Evolutionary conservation across 2,329 filamentous ascomycete genomes (phyloP).

Genomic region (Exophiala calicioides): DNA sequence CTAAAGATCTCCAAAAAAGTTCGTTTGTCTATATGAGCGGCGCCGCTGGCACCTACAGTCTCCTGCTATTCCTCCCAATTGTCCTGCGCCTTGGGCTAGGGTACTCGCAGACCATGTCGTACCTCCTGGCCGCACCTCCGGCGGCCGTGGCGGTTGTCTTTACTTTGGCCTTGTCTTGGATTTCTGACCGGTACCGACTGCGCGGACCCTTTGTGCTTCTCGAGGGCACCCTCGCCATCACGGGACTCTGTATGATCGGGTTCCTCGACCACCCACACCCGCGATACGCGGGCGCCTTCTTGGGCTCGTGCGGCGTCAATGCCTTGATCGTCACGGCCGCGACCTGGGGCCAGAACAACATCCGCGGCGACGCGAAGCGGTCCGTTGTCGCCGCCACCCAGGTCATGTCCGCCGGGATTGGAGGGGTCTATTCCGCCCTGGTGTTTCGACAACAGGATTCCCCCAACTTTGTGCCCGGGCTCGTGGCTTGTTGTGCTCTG

Average conservation of each 20-base stretch:
- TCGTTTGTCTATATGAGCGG: constrained; percentile 10
- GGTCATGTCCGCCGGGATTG: constrained; percentile 39
- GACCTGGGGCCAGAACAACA: constrained; percentile 38
- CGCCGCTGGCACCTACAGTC: constrained; percentile 68
- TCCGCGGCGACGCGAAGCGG: constrained; percentile 34
- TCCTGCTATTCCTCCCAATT: constrained; percentile 55
- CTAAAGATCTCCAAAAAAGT: neutral
- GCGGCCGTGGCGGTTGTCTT: constrained; percentile 15
- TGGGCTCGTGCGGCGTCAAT: constrained; percentile 65
- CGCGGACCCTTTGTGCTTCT: constrained; percentile 12
- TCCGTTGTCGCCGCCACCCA: constrained; percentile 39
- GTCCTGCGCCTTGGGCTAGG: constrained; percentile 42
- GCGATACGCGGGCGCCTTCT: constrained; percentile 72
- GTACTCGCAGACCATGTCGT: constrained; percentile 36
- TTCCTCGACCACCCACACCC: constrained; percentile 56
- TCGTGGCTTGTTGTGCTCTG: constrained; percentile 44
- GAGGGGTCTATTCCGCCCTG: constrained; percentile 30
- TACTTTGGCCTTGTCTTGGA: neutral
- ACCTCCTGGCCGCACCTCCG: constrained; percentile 38
- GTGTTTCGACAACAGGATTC: constrained; percentile 32
- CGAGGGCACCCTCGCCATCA: constrained; percentile 40
- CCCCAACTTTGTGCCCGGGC: constrained; percentile 28
- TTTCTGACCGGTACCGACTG: constrained; percentile 8
- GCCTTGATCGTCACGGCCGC: constrained; percentile 32
- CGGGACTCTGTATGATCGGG: constrained; percentile 63